Conservation (phyloP, 2,329 filamentous ascomycete genomes). For the Epichloe elymi region DNA sequence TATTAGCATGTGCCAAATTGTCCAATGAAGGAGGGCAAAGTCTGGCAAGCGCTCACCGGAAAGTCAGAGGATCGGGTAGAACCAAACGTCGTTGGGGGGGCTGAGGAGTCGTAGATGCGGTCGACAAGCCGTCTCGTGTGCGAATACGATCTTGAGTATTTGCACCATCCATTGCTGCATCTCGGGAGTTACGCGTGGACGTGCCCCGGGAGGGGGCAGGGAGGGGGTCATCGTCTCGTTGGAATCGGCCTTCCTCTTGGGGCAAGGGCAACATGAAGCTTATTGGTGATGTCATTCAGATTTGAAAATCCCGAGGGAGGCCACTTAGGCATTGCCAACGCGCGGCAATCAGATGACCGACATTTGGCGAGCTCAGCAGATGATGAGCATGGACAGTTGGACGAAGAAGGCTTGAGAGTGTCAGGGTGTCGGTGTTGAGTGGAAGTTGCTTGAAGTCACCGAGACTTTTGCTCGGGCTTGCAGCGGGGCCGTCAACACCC, state of each 20-base stretch:
- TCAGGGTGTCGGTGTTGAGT: background rate
- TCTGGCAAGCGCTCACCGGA: slow-evolving; percentile 28
- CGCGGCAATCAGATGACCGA: background rate
- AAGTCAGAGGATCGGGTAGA: slow-evolving; percentile 46
- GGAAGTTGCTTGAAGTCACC: slow-evolving; percentile 6
- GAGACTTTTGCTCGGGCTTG: background rate
- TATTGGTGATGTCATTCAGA: slow-evolving; percentile 7
- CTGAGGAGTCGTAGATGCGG: slow-evolving; percentile 10
- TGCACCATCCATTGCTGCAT: slow-evolving; percentile 1
- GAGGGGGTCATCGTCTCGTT: slow-evolving; percentile 6
- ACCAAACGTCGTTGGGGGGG: slow-evolving; percentile 33
- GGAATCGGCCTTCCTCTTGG: slow-evolving; percentile 4
- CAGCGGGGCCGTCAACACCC: background rate
- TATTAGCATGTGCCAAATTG: slow-evolving; percentile 4
- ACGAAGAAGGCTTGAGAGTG: background rate
- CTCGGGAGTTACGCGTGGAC: background rate
- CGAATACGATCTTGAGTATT: background rate
- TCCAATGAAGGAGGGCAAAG: background rate
- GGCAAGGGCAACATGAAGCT: slow-evolving; percentile 5
- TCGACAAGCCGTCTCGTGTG: slow-evolving; percentile 6
- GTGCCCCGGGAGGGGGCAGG: background rate
- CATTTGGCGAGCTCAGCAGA: slow-evolving; percentile 1
- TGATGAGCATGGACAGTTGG: background rate
- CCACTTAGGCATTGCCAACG: slow-evolving; percentile 3
- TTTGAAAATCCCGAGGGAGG: background rate